Percentiles rank a stretch among this genome's conserved stretches.
phyloP scores from a whole-genome alignment of 306 rosid genomes.

The Ochetophila trinervis region DNA sequence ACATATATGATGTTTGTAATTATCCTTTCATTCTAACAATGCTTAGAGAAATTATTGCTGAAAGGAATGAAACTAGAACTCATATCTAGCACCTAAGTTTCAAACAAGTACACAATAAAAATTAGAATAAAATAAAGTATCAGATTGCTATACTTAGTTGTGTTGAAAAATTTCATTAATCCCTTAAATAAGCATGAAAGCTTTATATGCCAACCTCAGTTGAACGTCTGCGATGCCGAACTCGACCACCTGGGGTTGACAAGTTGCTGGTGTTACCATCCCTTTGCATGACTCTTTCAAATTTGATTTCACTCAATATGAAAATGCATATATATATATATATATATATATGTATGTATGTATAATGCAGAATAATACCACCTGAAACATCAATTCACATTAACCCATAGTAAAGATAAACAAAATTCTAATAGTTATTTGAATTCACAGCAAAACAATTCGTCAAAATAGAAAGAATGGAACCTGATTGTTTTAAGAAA shows the following conservation, averaged over 20 bases:
- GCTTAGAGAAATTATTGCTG: neutral
- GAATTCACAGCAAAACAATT: no score
- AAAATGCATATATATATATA: constrained; percentile 29
- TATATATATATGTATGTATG: no score
- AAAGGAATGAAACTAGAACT: no score
- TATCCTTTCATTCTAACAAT: neutral
- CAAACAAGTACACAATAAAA: neutral
- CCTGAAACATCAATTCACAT: constrained; percentile 42
- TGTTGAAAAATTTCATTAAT: neutral
- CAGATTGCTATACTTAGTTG: no score
- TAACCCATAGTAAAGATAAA: neutral
- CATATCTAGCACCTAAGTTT: neutral
- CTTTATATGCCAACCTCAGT: constrained; percentile 54
- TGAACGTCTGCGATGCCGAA: constrained; percentile 75
- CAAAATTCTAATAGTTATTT: no score
- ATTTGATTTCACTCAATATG: constrained; percentile 27
- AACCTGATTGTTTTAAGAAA: neutral
- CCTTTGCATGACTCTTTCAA: constrained; percentile 54
- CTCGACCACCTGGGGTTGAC: constrained; percentile 37
- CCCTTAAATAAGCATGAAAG: neutral
- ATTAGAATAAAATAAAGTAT: no score
- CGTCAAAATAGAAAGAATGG: no score
- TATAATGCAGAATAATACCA: constrained; percentile 29
- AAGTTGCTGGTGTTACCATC: constrained; percentile 38
- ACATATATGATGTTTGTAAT: no score